Percentiles rank a stretch among this genome's conserved stretches.
These are phyloP conservation scores for Fusarium sp. DNA, from an alignment of 2,329 filamentous ascomycete genomes.

Conservation along the genomic window DNA sequence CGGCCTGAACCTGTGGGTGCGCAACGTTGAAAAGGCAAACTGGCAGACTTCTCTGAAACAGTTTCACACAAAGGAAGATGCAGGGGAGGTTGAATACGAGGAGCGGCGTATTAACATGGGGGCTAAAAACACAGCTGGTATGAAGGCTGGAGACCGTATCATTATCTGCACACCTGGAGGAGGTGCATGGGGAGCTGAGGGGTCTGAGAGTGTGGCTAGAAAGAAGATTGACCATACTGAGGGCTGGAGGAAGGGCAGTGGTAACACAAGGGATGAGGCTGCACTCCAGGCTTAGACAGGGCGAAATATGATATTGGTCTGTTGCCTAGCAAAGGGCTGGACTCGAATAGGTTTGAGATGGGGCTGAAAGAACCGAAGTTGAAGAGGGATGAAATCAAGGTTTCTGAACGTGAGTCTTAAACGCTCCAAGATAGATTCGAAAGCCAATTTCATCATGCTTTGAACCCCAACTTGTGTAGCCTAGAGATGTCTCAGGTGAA, in stretches of 20 bases:
- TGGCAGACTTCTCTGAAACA: conserved; percentile 56
- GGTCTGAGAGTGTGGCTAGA: conserved; percentile 63
- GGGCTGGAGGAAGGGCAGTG: conserved; percentile 65
- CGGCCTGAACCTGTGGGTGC: conserved; percentile 88
- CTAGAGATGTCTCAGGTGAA: neutral
- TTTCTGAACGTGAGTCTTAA: neutral
- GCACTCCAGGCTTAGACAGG: conserved; percentile 62
- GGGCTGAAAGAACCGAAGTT: too few species aligned
- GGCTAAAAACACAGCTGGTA: conserved; percentile 81
- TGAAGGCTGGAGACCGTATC: conserved; percentile 80
- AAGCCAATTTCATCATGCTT: neutral
- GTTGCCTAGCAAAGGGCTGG: neutral
- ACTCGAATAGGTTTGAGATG: neutral
- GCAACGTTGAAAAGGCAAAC: conserved; percentile 70
- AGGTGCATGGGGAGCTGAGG: conserved; percentile 76
- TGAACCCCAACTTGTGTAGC: neutral
- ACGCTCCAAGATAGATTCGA: neutral
- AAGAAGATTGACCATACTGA: conserved; percentile 63
- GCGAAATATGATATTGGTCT: neutral
- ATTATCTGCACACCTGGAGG: conserved; percentile 82
- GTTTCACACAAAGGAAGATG: conserved; percentile 48
- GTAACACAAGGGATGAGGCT: conserved; percentile 64
- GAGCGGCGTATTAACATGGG: conserved; percentile 76
- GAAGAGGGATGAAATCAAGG: neutral
- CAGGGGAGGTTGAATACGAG: conserved; percentile 57